Percentiles rank a stretch among this genome's conserved stretches.
Conservation (phyloP, 2,329 filamentous ascomycete species). For the Scedosporium boydii region DNA sequence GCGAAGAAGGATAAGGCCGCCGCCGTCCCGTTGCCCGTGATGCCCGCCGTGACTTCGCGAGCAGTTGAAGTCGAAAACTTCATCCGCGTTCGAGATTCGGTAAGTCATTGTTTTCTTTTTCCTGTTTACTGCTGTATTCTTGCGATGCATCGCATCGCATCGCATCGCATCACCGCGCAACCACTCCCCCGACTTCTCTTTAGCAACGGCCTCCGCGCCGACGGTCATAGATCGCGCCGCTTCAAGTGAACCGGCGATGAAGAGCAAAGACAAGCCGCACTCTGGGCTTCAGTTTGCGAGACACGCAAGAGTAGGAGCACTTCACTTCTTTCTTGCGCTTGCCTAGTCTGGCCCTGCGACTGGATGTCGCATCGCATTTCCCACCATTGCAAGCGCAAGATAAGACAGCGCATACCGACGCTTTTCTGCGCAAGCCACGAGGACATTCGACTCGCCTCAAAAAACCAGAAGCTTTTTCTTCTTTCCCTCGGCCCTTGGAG, state of each 20-base stretch:
- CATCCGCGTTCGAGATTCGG: conserved; percentile 69
- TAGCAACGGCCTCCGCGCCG: background rate
- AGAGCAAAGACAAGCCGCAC: background rate
- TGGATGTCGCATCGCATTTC: background rate
- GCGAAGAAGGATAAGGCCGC: conserved; percentile 26
- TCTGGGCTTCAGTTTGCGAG: background rate
- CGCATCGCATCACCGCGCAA: background rate
- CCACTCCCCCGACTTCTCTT: background rate
- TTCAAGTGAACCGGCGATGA: background rate
- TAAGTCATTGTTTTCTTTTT: conserved; percentile 38
- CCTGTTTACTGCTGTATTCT: background rate
- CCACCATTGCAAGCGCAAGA: background rate
- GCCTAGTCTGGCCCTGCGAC: background rate
- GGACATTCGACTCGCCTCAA: background rate
- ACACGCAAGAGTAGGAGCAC: background rate
- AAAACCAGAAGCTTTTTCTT: background rate
- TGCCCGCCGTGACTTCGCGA: conserved; percentile 7
- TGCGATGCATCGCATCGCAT: background rate
- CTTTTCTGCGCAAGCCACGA: background rate
- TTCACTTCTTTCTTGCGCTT: background rate
- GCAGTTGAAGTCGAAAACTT: conserved; percentile 66
- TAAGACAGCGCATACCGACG: background rate
- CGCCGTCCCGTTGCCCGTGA: conserved; percentile 29
- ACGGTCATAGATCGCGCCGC: background rate
- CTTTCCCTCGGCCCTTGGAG: background rate